Base-by-base conservation (phyloP, 2,329 filamentous ascomycete genomes). In the Arthrobotrys sinensis region DNA sequence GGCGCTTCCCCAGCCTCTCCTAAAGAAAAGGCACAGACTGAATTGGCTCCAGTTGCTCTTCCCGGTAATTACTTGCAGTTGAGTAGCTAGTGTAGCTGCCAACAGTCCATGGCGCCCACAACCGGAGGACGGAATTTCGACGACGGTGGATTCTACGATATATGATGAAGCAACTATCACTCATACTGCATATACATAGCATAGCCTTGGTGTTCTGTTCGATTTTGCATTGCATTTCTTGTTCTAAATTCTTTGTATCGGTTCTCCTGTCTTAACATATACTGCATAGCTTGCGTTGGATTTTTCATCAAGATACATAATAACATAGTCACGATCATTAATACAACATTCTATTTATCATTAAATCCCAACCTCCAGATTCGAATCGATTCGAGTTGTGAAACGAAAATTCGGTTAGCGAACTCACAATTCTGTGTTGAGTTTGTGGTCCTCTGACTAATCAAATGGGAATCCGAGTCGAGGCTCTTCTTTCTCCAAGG, bases 161-260 rank as follows among this genome's bases (percentile, higher is more conserved):
- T 45, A 2, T 45, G 24, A 16, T 16, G 52, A 57, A 38, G 2
- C 7, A 52, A 8, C 48, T 19, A 19, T 28, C 3, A 36, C 11
- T 11, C 10, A 36, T 57, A 34, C 12, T 21, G 3, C 32, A 43
- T 43, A 60, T n/a, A 40, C 19, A 60, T 43, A 60, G 34, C 55
- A 60, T 60, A 28, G 55, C 55, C 3, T 43, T 4, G 55, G 55
- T 43, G 55, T 60, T 60, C 32, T 32, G 5, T 60, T 11, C 11
- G 16, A 1, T 40, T 40, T 24, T 38, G 7, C 55, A 60, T 60
- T 28, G 1, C 24, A 40, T 43, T 55, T n/a, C n/a, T 28, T 60
- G 4, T 8, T 28, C n/a, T n/a, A n/a, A n/a, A n/a, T n/a, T n/a
- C 24, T 28, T n/a, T 43, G 19, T 43, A 45, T 28, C 19, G 32